These are phyloP conservation scores for Penicillium nucicola DNA, from an alignment of 495 filamentous ascomycete genomes.

Conservation along the genomic window DNA sequence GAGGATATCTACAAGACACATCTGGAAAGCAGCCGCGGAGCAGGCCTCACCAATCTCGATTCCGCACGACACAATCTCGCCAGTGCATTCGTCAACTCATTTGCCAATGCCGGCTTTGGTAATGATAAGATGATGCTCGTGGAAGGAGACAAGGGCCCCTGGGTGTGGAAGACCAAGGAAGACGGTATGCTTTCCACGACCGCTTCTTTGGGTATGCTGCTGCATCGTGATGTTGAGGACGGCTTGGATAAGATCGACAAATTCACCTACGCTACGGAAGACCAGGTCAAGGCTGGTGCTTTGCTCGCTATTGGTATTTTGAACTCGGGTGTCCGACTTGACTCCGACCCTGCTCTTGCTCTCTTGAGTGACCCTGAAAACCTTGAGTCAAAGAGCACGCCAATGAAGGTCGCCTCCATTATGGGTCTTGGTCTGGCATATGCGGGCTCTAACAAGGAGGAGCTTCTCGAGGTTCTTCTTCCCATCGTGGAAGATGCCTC, in stretches of 20 bases:
- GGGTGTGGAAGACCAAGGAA: slow-evolving; percentile 99
- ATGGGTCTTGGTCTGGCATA: slow-evolving; percentile 96
- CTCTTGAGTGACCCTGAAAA: slow-evolving; percentile 76
- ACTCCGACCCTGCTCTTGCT: slow-evolving; percentile 83
- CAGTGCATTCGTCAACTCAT: slow-evolving; percentile 93
- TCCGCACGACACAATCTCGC: slow-evolving; percentile 94
- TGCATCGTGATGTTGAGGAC: slow-evolving; percentile 86
- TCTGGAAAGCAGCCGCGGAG: slow-evolving; percentile 87
- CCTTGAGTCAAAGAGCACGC: slow-evolving; percentile 68
- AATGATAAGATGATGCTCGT: slow-evolving; percentile 97
- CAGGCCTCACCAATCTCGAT: slow-evolving; percentile 89
- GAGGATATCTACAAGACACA: slow-evolving; percentile 99
- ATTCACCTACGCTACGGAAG: slow-evolving; percentile 80
- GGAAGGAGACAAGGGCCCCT: slow-evolving; percentile 72
- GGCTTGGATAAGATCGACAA: slow-evolving; percentile 91
- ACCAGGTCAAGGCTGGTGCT: slow-evolving; percentile 85
- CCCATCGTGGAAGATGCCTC: slow-evolving; percentile 81
- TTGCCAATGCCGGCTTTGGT: slow-evolving; percentile 93
- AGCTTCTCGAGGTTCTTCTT: slow-evolving; percentile 72
- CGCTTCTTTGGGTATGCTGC: slow-evolving; percentile 83
- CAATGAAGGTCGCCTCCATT: slow-evolving; percentile 75
- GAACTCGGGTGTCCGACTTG: slow-evolving; percentile 83
- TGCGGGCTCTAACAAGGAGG: slow-evolving; percentile 86
- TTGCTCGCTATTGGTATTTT: slow-evolving; percentile 88
- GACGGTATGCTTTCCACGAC: slow-evolving; percentile 96